A percentile compares a stretch with the other conserved stretches of the same genome.
These are phyloP conservation scores for Orobanche coerulescens DNA, from an alignment of 257 asterid species.

Conservation along the genomic window DNA sequence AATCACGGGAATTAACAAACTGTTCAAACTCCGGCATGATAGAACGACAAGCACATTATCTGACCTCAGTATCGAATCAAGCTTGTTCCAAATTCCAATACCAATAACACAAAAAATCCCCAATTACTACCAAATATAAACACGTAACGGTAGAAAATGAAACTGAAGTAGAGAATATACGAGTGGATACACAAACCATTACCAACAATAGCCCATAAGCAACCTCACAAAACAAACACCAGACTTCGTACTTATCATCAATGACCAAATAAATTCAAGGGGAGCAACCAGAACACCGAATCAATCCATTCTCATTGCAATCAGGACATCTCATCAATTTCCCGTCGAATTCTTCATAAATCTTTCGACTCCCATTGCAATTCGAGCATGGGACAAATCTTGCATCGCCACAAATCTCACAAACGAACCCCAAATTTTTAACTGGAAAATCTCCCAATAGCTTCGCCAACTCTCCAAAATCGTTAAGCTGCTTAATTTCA, in stretches of 20 bases:
- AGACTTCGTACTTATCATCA: background rate
- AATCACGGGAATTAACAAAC: background rate
- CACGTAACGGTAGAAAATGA: slow-evolving; percentile 22
- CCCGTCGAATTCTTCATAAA: slow-evolving; percentile 55
- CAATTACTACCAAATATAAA: slow-evolving; percentile 24
- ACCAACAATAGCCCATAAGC: slow-evolving; percentile 21
- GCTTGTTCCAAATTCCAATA: background rate
- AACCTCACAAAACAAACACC: slow-evolving; percentile 22
- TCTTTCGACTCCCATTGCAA: slow-evolving; percentile 78
- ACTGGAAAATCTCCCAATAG: slow-evolving; percentile 56
- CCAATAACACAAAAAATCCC: slow-evolving; percentile 7
- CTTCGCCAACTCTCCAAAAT: slow-evolving; percentile 56
- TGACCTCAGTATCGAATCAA: slow-evolving; percentile 7
- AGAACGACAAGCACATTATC: slow-evolving; percentile 8
- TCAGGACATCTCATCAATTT: slow-evolving; percentile 43
- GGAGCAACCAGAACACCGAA: slow-evolving; percentile 71
- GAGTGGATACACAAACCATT: slow-evolving; percentile 18
- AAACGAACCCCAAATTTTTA: slow-evolving; percentile 44
- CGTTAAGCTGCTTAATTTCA: slow-evolving; percentile 72
- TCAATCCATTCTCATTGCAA: slow-evolving; percentile 86
- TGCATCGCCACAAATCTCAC: slow-evolving; percentile 82
- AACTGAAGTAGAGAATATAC: slow-evolving; percentile 17
- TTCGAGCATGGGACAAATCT: slow-evolving; percentile 72
- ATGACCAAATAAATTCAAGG: slow-evolving; percentile 31
- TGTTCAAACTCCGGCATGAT: slow-evolving; percentile 14